These are phyloP conservation scores for Euphrasia confusa DNA, from an alignment of 257 asterid species.

Conservation along the genomic window DNA sequence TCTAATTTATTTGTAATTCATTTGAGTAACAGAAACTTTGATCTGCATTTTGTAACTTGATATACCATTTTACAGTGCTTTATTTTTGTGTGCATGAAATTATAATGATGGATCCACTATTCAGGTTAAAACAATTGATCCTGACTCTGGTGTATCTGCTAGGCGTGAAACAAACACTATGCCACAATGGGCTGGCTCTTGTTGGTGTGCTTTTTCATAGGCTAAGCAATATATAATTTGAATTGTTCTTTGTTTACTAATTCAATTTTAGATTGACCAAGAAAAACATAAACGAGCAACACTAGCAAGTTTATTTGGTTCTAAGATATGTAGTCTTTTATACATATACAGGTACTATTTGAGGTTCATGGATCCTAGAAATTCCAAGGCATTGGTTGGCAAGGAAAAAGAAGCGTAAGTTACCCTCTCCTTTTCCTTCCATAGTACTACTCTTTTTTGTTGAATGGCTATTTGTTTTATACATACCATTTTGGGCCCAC, in stretches of 20 bases:
- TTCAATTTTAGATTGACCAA: conserved; percentile 15
- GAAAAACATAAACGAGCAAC: not conserved
- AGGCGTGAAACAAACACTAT: conserved; percentile 89
- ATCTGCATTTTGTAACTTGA: conserved; percentile 10
- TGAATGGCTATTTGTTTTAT: conserved; percentile 10
- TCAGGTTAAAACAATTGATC: conserved; percentile 72
- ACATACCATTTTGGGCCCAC: conserved; percentile 15
- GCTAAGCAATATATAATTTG: conserved; percentile 21
- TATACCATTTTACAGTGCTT: conserved; percentile 4
- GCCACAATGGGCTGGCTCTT: conserved; percentile 99
- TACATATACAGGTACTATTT: conserved; percentile 77
- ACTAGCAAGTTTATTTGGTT: conserved; percentile 12
- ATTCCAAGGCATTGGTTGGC: conserved; percentile 72
- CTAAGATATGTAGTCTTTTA: conserved; percentile 11
- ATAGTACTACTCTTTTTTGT: conserved; percentile 16
- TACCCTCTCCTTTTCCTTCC: not conserved
- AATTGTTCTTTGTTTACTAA: conserved; percentile 4
- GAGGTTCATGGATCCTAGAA: conserved; percentile 94
- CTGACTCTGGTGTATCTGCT: conserved; percentile 62
- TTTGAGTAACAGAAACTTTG: not conserved
- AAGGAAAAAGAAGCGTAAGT: conserved; percentile 79
- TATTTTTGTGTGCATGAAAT: conserved; percentile 11
- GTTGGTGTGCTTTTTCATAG: conserved; percentile 58
- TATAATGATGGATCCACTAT: conserved; percentile 22
- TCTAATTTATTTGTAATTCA: not conserved